Evolutionary conservation across 768 basidiomycete genomes (phyloP).

Genomic region (Daedalea quercina): DNA sequence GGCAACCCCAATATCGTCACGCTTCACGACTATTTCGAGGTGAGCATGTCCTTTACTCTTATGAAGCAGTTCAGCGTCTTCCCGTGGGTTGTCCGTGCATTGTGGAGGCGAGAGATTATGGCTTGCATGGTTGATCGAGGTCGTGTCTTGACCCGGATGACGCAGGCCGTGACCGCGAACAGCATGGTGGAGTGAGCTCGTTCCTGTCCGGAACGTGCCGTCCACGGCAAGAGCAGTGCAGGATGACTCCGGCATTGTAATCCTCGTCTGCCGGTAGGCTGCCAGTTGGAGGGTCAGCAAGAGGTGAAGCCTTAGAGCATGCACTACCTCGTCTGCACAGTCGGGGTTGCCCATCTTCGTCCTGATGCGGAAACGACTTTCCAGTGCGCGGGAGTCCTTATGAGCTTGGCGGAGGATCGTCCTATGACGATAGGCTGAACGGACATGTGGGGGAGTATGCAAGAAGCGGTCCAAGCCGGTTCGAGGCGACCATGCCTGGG

Average conservation of each 20-base stretch:
- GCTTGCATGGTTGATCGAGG: too few species aligned
- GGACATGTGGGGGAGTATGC: too few species aligned
- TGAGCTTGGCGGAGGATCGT: too few species aligned
- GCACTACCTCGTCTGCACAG: too few species aligned
- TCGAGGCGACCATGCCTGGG: too few species aligned
- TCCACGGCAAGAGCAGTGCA: not conserved
- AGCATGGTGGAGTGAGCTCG: not conserved
- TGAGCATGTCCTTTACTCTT: conserved; percentile 24
- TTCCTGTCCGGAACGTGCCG: not conserved
- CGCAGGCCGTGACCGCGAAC: not conserved
- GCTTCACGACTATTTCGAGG: conserved; percentile 94
- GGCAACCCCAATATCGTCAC: conserved; percentile 90
- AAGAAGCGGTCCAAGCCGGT: too few species aligned
- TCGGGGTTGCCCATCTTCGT: too few species aligned
- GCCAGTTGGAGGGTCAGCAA: not conserved
- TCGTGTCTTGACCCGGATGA: not conserved
- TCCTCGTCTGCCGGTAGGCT: not conserved
- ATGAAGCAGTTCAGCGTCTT: not conserved
- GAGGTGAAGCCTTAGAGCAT: too few species aligned
- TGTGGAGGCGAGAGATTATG: too few species aligned
- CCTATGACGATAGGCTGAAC: too few species aligned
- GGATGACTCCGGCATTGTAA: not conserved
- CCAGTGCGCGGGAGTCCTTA: too few species aligned
- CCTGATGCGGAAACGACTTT: too few species aligned
- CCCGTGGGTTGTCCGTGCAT: not conserved